These are phyloP conservation scores for Monosporascus sp. DNA, from an alignment of 2,329 filamentous ascomycete species.

Conservation along the genomic window DNA sequence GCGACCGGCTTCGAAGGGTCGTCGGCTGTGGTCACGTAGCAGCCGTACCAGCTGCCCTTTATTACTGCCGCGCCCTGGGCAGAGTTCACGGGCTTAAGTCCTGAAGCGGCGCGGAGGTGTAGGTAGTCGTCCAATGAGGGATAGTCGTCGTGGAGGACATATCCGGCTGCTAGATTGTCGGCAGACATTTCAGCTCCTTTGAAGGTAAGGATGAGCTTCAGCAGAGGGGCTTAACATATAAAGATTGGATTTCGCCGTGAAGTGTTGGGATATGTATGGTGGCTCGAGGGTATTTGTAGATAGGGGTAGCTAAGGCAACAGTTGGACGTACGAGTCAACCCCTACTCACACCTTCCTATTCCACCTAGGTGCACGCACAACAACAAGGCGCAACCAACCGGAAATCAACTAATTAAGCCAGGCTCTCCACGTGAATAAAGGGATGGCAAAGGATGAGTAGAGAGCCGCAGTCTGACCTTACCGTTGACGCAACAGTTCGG, in stretches of 20 bases:
- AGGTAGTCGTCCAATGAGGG: conserved; percentile 32
- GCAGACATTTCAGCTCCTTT: background rate
- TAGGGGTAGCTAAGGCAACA: background rate
- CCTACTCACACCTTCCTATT: background rate
- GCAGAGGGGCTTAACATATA: background rate
- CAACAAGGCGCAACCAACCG: background rate
- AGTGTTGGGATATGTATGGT: background rate
- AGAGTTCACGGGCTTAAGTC: conserved; percentile 31
- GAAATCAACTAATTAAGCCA: background rate
- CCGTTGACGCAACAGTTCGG: too few species aligned
- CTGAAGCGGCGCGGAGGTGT: conserved; percentile 30
- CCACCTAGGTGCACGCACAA: too few species aligned
- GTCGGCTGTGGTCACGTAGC: conserved; percentile 29
- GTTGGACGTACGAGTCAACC: background rate
- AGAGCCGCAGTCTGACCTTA: too few species aligned
- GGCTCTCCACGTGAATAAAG: background rate
- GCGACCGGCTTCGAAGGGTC: conserved; percentile 26
- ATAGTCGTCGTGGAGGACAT: conserved; percentile 29
- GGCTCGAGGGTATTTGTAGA: background rate
- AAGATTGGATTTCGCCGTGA: background rate
- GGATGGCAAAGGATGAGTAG: too few species aligned
- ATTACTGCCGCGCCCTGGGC: conserved; percentile 31
- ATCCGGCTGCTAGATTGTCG: conserved; percentile 25
- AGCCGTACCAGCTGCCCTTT: conserved; percentile 38
- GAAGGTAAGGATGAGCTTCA: background rate